phyloP scores from a whole-genome alignment of 352 stramenopile species.

The Phytophthora idaei region DNA sequence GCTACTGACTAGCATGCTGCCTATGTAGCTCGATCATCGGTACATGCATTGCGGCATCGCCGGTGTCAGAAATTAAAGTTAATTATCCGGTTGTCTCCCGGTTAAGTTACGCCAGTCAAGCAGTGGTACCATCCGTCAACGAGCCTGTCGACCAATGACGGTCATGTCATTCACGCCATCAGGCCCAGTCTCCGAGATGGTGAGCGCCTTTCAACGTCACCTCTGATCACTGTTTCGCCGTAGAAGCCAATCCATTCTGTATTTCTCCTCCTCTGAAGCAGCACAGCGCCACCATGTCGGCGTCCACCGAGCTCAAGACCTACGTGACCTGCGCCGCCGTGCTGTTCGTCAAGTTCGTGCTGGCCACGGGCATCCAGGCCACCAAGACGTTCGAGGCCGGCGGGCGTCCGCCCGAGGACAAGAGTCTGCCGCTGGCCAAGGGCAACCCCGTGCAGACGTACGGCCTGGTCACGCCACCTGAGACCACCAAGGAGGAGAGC shows the following conservation, averaged over 20 bases:
- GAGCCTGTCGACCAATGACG: constrained; percentile 14
- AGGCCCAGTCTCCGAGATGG: constrained; percentile 18
- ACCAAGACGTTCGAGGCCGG: constrained; percentile 57
- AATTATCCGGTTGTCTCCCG: constrained; percentile 15
- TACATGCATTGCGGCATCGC: too few species aligned
- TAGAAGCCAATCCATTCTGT: constrained; percentile 10
- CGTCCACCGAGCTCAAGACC: constrained; percentile 48
- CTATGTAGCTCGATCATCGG: too few species aligned
- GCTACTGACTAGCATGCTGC: too few species aligned
- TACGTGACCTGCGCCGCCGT: constrained; percentile 57
- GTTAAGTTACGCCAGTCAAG: constrained; percentile 26
- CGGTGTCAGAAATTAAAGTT: too few species aligned
- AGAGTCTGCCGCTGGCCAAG: constrained; percentile 45
- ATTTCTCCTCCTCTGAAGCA: constrained; percentile 12
- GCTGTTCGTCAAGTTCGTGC: constrained; percentile 76
- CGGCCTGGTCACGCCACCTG: constrained; percentile 33
- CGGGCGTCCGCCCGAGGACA: constrained; percentile 57
- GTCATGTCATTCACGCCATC: constrained; percentile 33
- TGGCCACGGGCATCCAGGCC: constrained; percentile 49
- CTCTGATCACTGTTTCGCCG: neutral
- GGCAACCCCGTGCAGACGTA: constrained; percentile 47
- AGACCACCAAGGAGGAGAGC: constrained; percentile 29
- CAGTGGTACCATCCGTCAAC: constrained; percentile 10
- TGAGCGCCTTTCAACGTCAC: constrained; percentile 2
- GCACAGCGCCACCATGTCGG: constrained; percentile 26